These are phyloP conservation scores for Blastobotrys arbuscula DNA, from an alignment of 1,139 yeast genomes.

Conservation along the genomic window DNA sequence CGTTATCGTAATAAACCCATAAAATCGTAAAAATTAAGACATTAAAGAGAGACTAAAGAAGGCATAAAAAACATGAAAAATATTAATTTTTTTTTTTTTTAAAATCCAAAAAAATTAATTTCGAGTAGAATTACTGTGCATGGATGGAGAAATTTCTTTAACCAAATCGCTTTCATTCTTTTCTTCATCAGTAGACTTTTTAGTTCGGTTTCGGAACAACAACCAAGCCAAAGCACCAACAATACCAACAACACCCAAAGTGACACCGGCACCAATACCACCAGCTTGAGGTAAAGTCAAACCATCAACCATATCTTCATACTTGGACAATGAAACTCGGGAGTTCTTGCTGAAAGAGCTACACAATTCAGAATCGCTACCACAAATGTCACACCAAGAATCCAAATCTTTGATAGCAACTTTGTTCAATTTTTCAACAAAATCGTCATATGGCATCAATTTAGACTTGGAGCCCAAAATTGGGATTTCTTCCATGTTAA, in stretches of 20 bases:
- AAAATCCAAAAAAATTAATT: not conserved
- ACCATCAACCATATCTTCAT: constrained; percentile 25
- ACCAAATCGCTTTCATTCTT: constrained; percentile 1
- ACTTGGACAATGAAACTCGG: constrained; percentile 24
- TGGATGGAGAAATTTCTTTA: constrained; percentile 9
- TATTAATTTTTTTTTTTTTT: not conserved
- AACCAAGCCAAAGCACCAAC: constrained; percentile 19
- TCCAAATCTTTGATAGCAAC: constrained; percentile 29
- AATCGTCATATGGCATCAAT: constrained; percentile 35
- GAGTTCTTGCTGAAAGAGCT: constrained; percentile 27
- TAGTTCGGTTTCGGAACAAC: constrained; percentile 10
- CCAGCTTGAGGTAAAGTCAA: constrained; percentile 41
- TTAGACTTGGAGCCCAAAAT: constrained; percentile 32
- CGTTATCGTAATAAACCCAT: not conserved
- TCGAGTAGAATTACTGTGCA: not conserved
- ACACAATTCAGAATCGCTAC: constrained; percentile 31
- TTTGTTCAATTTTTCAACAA: constrained; percentile 27
- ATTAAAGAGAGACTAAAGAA: not conserved
- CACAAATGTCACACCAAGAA: constrained; percentile 40
- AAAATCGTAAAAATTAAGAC: not conserved
- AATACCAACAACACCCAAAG: constrained; percentile 37
- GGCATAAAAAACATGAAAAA: not conserved
- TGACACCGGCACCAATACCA: constrained; percentile 48
- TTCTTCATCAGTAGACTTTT: constrained; percentile 3
- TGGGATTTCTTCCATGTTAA: constrained; percentile 31